phyloP scores from a whole-genome alignment of 441 rosid species.

The Eruca vesicaria region DNA sequence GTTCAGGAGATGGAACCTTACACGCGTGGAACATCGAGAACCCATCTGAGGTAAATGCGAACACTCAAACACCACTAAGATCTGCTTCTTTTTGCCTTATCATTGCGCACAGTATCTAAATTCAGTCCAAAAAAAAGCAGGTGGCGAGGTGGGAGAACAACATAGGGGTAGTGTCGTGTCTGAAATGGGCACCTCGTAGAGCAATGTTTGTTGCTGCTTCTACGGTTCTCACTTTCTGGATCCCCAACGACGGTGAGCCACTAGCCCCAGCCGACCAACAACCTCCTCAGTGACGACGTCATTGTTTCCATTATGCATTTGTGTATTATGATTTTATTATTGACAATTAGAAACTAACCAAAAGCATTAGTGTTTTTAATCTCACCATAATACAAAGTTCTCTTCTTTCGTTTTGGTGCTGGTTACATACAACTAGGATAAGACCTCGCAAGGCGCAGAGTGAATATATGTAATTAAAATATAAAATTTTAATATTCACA shows the following conservation, averaged over 20 bases:
- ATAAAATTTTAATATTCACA: no score
- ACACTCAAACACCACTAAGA: no score
- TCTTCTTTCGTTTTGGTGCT: no score
- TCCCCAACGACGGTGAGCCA: constrained; percentile 56
- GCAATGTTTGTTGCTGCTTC: constrained; percentile 91
- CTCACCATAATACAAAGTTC: no score
- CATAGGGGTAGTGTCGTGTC: constrained; percentile 75
- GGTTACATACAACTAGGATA: no score
- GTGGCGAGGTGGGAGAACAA: constrained; percentile 80
- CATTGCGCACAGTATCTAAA: constrained; percentile 8
- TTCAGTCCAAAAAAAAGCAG: constrained; percentile 37
- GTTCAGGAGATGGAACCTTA: constrained; percentile 90
- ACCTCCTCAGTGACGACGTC: constrained; percentile 27
- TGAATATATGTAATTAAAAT: no score
- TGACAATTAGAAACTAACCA: neutral
- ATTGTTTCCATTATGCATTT: constrained; percentile 4
- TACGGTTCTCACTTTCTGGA: constrained; percentile 87
- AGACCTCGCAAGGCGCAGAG: no score
- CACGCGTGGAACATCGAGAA: constrained; percentile 85
- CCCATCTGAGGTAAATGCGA: constrained; percentile 87
- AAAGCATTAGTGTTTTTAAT: neutral
- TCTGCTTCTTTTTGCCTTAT: neutral
- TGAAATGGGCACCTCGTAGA: constrained; percentile 97
- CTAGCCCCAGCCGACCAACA: constrained; percentile 32
- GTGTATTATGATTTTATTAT: neutral